Conservation (phyloP, 257 asterid genomes). For the Solanum ossicruentum region DNA sequence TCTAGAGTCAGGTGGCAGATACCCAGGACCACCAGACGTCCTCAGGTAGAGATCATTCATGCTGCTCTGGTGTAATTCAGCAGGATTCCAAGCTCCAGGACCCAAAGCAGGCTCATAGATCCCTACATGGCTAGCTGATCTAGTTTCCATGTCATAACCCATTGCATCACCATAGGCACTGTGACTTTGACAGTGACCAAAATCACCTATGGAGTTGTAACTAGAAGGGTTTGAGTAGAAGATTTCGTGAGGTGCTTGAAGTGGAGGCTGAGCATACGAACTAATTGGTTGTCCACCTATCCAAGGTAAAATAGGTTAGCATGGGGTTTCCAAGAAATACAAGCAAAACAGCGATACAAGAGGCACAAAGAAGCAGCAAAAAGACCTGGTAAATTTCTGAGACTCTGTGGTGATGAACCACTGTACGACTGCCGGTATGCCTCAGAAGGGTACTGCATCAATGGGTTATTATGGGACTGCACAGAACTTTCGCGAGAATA, state of each 20-base stretch:
- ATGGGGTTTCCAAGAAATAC: background rate
- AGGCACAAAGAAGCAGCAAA: background rate
- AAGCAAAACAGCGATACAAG: background rate
- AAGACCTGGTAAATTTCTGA: conserved; percentile 14
- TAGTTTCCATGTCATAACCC: background rate
- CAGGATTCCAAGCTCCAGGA: background rate
- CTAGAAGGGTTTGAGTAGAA: background rate
- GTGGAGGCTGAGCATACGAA: background rate
- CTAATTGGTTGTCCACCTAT: background rate
- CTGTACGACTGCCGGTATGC: conserved; percentile 5
- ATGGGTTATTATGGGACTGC: conserved; percentile 4
- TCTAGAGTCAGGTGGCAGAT: background rate
- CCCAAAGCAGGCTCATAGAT: background rate
- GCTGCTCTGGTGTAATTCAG: background rate
- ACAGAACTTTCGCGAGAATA: conserved; percentile 3
- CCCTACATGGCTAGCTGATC: background rate
- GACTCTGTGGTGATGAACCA: conserved; percentile 3
- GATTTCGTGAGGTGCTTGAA: background rate
- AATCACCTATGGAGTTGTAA: background rate
- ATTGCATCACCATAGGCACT: background rate
- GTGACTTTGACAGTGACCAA: background rate
- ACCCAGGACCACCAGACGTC: background rate
- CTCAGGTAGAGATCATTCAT: background rate
- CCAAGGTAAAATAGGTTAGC: background rate
- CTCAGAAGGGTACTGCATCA: conserved; percentile 3